Evolutionary conservation across 148 eudicot species (phyloP).

Genomic region (Cornus controversa): DNA sequence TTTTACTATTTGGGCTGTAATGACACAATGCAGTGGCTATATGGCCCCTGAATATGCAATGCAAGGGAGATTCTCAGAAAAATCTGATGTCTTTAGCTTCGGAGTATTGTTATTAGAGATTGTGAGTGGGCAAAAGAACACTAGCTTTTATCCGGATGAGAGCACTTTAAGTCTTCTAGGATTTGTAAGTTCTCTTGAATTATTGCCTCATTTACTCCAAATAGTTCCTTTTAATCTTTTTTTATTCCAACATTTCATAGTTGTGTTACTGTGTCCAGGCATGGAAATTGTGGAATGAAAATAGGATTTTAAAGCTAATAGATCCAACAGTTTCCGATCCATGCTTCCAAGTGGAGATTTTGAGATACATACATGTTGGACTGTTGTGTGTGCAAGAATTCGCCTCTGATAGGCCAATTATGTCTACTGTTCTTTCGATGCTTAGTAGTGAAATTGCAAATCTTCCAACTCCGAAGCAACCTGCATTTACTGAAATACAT

Average conservation of each 20-base stretch:
- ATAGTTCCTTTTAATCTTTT: too few species aligned
- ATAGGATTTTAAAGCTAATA: constrained; percentile 17
- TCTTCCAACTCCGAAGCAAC: constrained; percentile 21
- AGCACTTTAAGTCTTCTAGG: constrained; percentile 10
- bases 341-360: constrained; percentile 5
- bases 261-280: constrained; percentile 24
- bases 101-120: constrained; percentile 21
- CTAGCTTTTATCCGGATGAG: constrained; percentile 5
- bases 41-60: constrained; percentile 30
- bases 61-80: constrained; percentile 22
- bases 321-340: constrained; percentile 24
- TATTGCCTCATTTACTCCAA: not conserved
- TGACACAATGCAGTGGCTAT: constrained; percentile 1
- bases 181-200: constrained; percentile 8
- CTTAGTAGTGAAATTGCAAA: constrained; percentile 22
- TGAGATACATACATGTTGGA: constrained; percentile 34
- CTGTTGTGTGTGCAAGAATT: constrained; percentile 31
- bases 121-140: constrained; percentile 8
- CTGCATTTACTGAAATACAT: constrained; percentile 11
- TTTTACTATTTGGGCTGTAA: too few species aligned
- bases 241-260: not conserved
- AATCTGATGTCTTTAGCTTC: constrained; percentile 26
- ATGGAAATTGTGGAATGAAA: constrained; percentile 40
- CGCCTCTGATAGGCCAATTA: constrained; percentile 30
- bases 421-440: constrained; percentile 23